Evolutionary conservation across 176 grass and related monocot genomes (phyloP), one percentile per base, ranked within the genome.

Genomic region (Eleusine indica): DNA sequence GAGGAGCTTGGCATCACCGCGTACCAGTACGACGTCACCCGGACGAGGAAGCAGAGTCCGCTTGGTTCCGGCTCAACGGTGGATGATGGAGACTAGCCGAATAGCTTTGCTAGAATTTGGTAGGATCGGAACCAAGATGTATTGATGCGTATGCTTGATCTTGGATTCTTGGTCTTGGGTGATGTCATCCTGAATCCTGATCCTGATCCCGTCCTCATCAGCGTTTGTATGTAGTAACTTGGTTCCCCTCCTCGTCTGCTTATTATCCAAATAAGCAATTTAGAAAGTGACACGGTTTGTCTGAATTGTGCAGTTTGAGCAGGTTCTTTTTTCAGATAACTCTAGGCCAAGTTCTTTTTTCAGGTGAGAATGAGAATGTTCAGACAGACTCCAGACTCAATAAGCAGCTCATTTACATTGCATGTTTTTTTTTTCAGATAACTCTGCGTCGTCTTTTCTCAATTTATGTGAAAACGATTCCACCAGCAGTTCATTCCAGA

Each of bases 1-100:
- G 6, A 19, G 58, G 7, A 19, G 74, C 86, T 88, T 15, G 86
- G 86, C 3, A 64, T 88, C 63, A 4, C 41, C 10, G 1, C 15
- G 7, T 12, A 62, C 16, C 41, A 87, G 85, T 39, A 87, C 65
- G 68, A 18, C 30, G 66, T 87, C 66, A 83, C 71, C 1, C 16
- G 63, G 44, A 77, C 21, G 7, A 19, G 71, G 60, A 80, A 48
- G 62, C 19, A 56, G 8, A 48, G 25, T 0, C 28, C 5, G n/a
- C 71, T 12, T 18, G 4, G 17, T 14, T 56, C 52, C 1, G 17
- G 15, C 4, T 18, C 2, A 6, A 18, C 18, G 52, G 6, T 19
- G 16, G 52, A 56, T 56, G 16, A 56, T 1, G 52, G 52, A 17
- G 16, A 56, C 16, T 17, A 19, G 52, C 17, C 16, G 52, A 56